Evolutionary conservation across 371 early-diverging fungal species (phyloP).

Genomic region (Mortierella sp.): DNA sequence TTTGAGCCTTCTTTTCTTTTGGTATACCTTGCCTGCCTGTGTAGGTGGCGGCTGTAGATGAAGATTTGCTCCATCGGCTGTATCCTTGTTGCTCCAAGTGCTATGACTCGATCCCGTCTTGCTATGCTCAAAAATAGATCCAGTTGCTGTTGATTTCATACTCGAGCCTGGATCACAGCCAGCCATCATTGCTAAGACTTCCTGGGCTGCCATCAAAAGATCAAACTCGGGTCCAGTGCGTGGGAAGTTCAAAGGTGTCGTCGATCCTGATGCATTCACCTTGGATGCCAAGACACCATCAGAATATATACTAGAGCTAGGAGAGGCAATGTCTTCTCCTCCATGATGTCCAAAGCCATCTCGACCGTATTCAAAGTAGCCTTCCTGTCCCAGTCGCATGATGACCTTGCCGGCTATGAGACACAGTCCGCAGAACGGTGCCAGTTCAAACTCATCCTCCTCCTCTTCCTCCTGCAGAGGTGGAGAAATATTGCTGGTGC

Average conservation of each 20-base stretch:
- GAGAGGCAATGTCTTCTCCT: conserved; percentile 9
- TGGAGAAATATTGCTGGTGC: background rate
- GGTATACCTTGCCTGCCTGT: conserved; percentile 38
- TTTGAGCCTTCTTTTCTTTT: too few relatives aligned
- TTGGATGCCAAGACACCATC: too few relatives aligned
- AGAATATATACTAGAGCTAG: conserved; percentile 9
- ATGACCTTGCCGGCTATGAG: conserved; percentile 55
- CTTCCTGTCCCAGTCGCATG: conserved; percentile 47
- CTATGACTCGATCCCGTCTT: conserved; percentile 37
- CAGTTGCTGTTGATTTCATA: conserved; percentile 3
- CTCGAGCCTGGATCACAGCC: conserved; percentile 18
- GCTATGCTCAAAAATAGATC: conserved; percentile 30
- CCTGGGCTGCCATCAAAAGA: conserved; percentile 42
- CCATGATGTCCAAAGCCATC: conserved; percentile 38
- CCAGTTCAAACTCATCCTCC: conserved; percentile 56
- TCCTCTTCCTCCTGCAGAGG: conserved; percentile 33
- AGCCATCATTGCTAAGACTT: conserved; percentile 44
- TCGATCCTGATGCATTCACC: conserved; percentile 11
- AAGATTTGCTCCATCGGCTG: conserved; percentile 10
- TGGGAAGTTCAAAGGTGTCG: conserved; percentile 13
- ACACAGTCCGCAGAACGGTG: conserved; percentile 58
- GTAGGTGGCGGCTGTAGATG: conserved; percentile 16
- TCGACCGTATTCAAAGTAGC: conserved; percentile 52
- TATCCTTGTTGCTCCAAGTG: conserved; percentile 1
- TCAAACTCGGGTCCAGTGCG: conserved; percentile 45